Base-by-base conservation (phyloP, 2,329 filamentous ascomycete genomes). In the Colletotrichum sp. region DNA sequence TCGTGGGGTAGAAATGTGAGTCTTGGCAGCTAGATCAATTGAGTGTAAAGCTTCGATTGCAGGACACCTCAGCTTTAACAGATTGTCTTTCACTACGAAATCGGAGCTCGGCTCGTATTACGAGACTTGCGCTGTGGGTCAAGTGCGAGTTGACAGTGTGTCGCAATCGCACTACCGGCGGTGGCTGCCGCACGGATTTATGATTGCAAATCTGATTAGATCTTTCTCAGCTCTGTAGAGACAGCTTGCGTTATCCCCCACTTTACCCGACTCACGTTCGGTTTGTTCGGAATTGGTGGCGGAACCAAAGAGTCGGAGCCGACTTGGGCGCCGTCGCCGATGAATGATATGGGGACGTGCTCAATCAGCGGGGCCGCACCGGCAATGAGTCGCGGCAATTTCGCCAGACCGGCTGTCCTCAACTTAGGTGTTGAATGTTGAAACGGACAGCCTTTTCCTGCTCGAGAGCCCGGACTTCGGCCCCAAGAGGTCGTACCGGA, bases 61-160 rank as follows among this genome's bases (percentile, higher is more conserved):
- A 21, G 59, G 30, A 34, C 28, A 15, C 26, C 8, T 34, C 10
- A 36, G 59, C 30, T 63, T 63, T 63, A 63, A 36, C 59, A 63
- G 18, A 63, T 63, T 63, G 30, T 32, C 59, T 32, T 12, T 63
- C n/a, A 21, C 10, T 30, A 63, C 18, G 18, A 32, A 21, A 21
- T 63, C 59, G 59, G 59, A 63, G 59, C 59, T 36, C 59, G 30
- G 59, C 59, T 62, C 59, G 59, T 62, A 62, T 30, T 62, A 30
- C 59, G 59, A 63, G 26, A 36, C 59, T 21, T 32, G 59, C 59
- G 16, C 59, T 34, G 30, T 62, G 18, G 26, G 28, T 63, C 59
- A 32, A 63, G n/a, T 63, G 44, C 44, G 44, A 52, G n/a, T 52
- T 21, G n/a, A 21, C 44, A 21, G n/a, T 52, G 10, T 52, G 44